Evolutionary conservation across 306 rosid genomes (phyloP), one percentile per base, ranked within the genome.

Genomic region (Amphicarpaea edgeworthii): DNA sequence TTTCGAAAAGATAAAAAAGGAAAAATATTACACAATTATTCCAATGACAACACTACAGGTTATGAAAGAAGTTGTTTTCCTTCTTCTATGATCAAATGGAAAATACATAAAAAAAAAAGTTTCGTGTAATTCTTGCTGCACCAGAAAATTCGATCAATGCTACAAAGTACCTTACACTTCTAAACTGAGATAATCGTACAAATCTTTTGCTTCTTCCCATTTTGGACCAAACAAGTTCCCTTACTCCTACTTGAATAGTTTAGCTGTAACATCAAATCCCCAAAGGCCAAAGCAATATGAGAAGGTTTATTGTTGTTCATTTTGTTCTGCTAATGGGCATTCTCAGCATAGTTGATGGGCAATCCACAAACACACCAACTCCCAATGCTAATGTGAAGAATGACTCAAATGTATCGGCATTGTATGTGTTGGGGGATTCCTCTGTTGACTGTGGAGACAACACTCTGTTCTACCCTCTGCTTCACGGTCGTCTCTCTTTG

Each of bases 361-460:
- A 59, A 5, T 28, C 4, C 32, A 28, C 32, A 28, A n/a, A 73
- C 11, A 62, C 73, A 30, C 37, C 7, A 28, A 46, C 20, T 43
- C 24, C 46, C 17, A 17, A 32, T 23, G 68, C 6, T 26, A 42
- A 40, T 65, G 65, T 12, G 30, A 75, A 30, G 42, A 82, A 65
- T 26, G 38, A 4, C 14, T 62, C 83, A 45, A 72, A 79, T 51
- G 76, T 60, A 8, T 79, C 83, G 1, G 92, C 96, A 14, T 53
- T 93, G 85, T 90, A 47, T 73, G 62, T 90, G 9, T 55, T 93
- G 74, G 97, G 98, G 8, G 97, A 93, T 85, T 93, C 98, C 57
- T 88, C 97, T 0, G 98, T 93, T 41, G 97, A 91, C 76, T 91
- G 97, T 28, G 96, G 98, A 21, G 86, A 85, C 53, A 87, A 90